Conservation (phyloP, 169 alveolate species). For the Plasmodium relictum region DNA sequence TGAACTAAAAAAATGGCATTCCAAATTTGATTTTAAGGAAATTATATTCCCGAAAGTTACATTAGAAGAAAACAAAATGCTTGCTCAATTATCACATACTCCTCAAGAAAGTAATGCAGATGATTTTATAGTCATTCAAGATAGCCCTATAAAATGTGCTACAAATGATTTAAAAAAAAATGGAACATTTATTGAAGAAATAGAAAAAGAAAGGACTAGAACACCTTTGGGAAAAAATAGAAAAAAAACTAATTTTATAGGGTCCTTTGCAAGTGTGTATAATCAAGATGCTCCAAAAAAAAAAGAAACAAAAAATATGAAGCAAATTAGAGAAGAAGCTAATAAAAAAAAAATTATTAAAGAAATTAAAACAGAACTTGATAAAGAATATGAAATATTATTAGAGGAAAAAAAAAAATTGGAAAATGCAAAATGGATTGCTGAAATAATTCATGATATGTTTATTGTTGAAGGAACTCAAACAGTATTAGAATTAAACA, state of each 20-base stretch:
- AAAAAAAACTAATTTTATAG: constrained; percentile 40
- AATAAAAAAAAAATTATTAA: constrained; percentile 62
- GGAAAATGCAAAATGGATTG: constrained; percentile 76
- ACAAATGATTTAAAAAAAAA: constrained; percentile 46
- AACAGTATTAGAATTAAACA: constrained; percentile 45
- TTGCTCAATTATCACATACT: constrained; percentile 55
- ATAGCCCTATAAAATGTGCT: constrained; percentile 73
- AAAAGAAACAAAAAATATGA: constrained; percentile 72
- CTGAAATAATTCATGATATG: constrained; percentile 62
- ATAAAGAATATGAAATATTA: constrained; percentile 55
- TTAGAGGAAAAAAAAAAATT: constrained; percentile 57
- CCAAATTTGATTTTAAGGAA: constrained; percentile 49
- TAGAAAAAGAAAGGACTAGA: constrained; percentile 70
- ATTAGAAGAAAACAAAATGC: constrained; percentile 60
- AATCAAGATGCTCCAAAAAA: constrained; percentile 53
- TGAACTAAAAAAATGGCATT: constrained; percentile 77
- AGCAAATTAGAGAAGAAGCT: constrained; percentile 66
- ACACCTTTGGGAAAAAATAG: constrained; percentile 76
- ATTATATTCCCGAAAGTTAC: constrained; percentile 60
- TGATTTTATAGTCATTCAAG: constrained; percentile 71
- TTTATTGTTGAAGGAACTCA: constrained; percentile 58
- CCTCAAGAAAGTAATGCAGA: constrained; percentile 78
- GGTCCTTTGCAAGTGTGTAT: background rate
- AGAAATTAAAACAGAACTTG: constrained; percentile 56
- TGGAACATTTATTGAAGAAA: constrained; percentile 33